Evolutionary conservation across 306 rosid genomes (phyloP), one percentile per base, ranked within the genome.

Genomic region (Pterocarpus macrocarpus): DNA sequence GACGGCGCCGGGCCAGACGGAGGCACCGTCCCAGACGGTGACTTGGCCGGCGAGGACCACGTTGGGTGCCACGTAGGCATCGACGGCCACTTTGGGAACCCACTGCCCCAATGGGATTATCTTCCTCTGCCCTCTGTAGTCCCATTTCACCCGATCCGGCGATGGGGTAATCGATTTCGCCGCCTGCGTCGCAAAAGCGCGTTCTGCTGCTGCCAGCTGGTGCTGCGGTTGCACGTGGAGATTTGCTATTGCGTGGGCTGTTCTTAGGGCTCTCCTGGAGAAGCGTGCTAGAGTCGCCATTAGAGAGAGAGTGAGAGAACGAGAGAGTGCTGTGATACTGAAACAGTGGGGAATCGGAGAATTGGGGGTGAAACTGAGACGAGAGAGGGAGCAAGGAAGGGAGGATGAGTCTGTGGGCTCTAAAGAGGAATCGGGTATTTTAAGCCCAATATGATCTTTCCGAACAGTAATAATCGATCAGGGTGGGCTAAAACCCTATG

Each of bases 41-140:
- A 96, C 99, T 88, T 96, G 99, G 33, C 99, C 98, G 10, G 97
- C 97, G 62, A 96, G 94, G 56, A 96, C 97, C 13, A 96, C 99
- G 68, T 96, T 96, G 5, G 99, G 99, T 0, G 99, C 97, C 79
- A 96, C 99, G 87, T 92, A 96, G 82, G 99, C 99, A 61, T 93
- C 99, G 69, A 96, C 98, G 38, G 99, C 98, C 4, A 96, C 64
- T 78, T 90, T 96, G 3, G 98, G 99, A 55, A 86, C 83, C 99
- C 99, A 96, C 82, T 96, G 97, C 5, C 99, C 98, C 77, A 96
- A 80, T 0, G 98, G 99, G 32, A 96, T 91, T 49, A 96, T 92
- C 88, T 75, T 73, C 78, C 99, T 89, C 89, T 96, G 99, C 10
- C 99, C 99, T 88, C 99, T 89, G 88, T 96, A 96, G 88, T 96